A percentile compares a stretch with the other conserved stretches of the same genome.
These are phyloP conservation scores for Daedaleopsis sinensis DNA, from an alignment of 768 basidiomycete species.

Conservation along the genomic window DNA sequence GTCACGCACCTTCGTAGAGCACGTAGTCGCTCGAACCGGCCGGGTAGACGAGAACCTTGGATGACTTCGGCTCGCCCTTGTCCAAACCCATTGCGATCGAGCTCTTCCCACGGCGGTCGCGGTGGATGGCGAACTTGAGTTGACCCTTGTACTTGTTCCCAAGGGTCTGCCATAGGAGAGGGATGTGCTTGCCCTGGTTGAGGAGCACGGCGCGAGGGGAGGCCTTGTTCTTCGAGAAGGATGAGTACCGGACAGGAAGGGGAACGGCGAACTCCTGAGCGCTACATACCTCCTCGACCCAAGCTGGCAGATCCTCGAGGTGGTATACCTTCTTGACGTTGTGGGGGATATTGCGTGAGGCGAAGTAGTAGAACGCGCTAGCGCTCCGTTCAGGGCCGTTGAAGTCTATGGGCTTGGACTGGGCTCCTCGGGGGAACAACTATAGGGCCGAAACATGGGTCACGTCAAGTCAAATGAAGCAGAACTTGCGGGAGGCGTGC, in stretches of 20 bases:
- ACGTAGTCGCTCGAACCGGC: slow-evolving; percentile 56
- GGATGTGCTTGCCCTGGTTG: slow-evolving; percentile 76
- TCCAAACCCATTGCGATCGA: slow-evolving; percentile 62
- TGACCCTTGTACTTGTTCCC: slow-evolving; percentile 70
- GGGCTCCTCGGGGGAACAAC: slow-evolving; percentile 79
- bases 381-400: slow-evolving; percentile 72
- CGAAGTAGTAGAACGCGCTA: slow-evolving; percentile 75
- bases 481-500: slow-evolving; percentile 28
- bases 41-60: slow-evolving; percentile 75
- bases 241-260: neutral
- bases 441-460: slow-evolving; percentile 27
- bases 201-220: slow-evolving; percentile 65
- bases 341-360: slow-evolving; percentile 72
- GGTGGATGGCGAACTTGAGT: slow-evolving; percentile 63
- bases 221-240: slow-evolving; percentile 36
- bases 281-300: slow-evolving; percentile 66
- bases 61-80: slow-evolving; percentile 48
- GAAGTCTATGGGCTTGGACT: slow-evolving; percentile 64
- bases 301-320: slow-evolving; percentile 58
- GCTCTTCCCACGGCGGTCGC: slow-evolving; percentile 65
- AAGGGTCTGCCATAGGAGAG: slow-evolving; percentile 80
- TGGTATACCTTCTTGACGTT: slow-evolving; percentile 62
- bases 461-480: neutral
- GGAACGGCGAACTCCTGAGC: neutral
- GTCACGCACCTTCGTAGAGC: slow-evolving; percentile 65